These are phyloP conservation scores for Dacryopinax primogenitus DNA, from an alignment of 768 basidiomycete species.

Conservation along the genomic window DNA sequence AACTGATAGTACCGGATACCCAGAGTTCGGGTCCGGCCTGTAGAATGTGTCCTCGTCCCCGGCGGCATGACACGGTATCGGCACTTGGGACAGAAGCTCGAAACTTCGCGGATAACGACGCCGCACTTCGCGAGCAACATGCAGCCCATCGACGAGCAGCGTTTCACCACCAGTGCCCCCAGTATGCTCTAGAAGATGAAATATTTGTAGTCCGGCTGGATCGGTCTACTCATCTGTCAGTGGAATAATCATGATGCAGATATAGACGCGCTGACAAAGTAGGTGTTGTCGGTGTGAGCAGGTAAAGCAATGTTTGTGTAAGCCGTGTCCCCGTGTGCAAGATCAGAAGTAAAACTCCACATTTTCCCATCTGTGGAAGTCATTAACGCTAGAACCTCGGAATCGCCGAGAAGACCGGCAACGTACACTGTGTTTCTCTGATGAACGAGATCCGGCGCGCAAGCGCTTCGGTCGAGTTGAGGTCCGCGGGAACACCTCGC, in stretches of 20 bases:
- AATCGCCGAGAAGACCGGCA: neutral
- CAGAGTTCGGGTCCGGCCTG: slow-evolving; percentile 37
- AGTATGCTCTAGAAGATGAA: slow-evolving; percentile 79
- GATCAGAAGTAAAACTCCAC: slow-evolving; percentile 92
- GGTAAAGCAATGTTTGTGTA: slow-evolving; percentile 80
- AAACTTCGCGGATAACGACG: slow-evolving; percentile 61
- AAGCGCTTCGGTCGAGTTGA: slow-evolving; percentile 74
- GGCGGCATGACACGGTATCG: slow-evolving; percentile 75
- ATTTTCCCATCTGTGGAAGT: slow-evolving; percentile 63
- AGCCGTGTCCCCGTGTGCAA: slow-evolving; percentile 84
- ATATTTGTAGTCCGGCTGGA: slow-evolving; percentile 88
- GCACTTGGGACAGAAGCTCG: slow-evolving; percentile 49
- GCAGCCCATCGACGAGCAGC: slow-evolving; percentile 92
- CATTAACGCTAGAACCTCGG: neutral
- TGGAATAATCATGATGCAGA: neutral
- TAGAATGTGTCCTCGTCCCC: slow-evolving; percentile 43
- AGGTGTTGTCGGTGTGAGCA: slow-evolving; percentile 70
- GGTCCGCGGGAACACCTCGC: slow-evolving; percentile 60
- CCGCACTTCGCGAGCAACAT: slow-evolving; percentile 68
- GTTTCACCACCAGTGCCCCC: slow-evolving; percentile 74
- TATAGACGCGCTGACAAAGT: slow-evolving; percentile 42
- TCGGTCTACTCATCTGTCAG: too few relatives aligned
- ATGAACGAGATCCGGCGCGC: slow-evolving; percentile 70
- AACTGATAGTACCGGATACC: slow-evolving; percentile 62
- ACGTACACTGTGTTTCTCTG: slow-evolving; percentile 64